These are phyloP conservation scores for Ananas comosus DNA, from an alignment of 176 grass and related monocot species.

Conservation along the genomic window DNA sequence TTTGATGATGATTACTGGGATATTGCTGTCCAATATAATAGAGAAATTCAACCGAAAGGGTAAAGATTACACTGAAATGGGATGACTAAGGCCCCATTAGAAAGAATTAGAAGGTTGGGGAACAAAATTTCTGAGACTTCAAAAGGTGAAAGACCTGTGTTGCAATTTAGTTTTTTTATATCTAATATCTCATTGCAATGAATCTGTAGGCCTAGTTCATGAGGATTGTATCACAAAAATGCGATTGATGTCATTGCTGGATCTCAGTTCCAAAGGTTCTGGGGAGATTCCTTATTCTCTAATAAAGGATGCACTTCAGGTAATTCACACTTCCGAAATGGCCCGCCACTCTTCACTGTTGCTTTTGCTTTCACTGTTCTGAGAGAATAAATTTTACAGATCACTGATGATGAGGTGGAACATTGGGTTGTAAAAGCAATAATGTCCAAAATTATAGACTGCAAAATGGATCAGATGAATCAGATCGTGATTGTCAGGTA, in stretches of 20 bases:
- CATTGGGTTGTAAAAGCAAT: constrained; percentile 96
- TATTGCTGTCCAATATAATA: too few species aligned
- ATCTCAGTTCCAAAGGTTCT: constrained; percentile 56
- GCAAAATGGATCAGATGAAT: constrained; percentile 83
- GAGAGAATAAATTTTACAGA: constrained; percentile 29
- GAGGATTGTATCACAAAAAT: constrained; percentile 88
- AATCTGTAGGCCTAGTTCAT: constrained; percentile 51
- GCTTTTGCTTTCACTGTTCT: background rate
- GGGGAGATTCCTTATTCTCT: constrained; percentile 70
- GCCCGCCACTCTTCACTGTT: constrained; percentile 2
- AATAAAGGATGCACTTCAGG: constrained; percentile 63
- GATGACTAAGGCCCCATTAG: too few species aligned
- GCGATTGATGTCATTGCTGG: constrained; percentile 77
- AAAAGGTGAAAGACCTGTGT: too few species aligned
- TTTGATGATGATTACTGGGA: too few species aligned
- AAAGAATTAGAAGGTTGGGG: too few species aligned
- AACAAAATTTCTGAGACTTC: too few species aligned
- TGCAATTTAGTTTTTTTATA: too few species aligned
- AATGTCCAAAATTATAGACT: constrained; percentile 58
- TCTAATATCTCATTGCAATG: background rate
- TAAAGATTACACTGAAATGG: too few species aligned
- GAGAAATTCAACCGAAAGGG: too few species aligned
- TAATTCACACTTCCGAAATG: constrained; percentile 13
- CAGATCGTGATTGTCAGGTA: constrained; percentile 68
- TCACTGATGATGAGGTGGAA: constrained; percentile 82